Conservation (phyloP, 2,329 filamentous ascomycete species). For the Paracoccidioides lutzii region DNA sequence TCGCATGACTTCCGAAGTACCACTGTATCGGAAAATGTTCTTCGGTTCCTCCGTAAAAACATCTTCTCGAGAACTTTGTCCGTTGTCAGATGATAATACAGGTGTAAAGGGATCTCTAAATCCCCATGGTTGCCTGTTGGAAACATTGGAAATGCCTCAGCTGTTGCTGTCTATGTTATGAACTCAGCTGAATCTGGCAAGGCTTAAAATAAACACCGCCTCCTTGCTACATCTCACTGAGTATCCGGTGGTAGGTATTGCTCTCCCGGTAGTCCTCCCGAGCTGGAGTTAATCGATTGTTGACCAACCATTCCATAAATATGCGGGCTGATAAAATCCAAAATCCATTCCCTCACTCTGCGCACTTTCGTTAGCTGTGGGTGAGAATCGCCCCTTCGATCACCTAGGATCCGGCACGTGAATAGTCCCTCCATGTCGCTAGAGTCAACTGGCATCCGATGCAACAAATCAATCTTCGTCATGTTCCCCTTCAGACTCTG, state of each 20-base stretch:
- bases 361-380: slow-evolving; percentile 51
- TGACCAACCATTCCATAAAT: slow-evolving; percentile 6
- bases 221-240: slow-evolving; percentile 12
- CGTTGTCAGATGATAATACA: too few relatives aligned
- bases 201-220: too few relatives aligned
- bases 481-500: slow-evolving; percentile 62
- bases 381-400: slow-evolving; percentile 21
- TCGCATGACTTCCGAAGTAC: too few relatives aligned
- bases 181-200: too few relatives aligned
- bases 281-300: neutral
- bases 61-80: too few relatives aligned
- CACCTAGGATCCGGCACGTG: slow-evolving; percentile 35
- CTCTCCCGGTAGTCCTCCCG: neutral
- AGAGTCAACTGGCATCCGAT: slow-evolving; percentile 41
- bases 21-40: too few relatives aligned
- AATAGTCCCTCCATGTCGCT: slow-evolving; percentile 47
- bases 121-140: neutral
- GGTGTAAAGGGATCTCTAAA: too few relatives aligned
- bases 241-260: slow-evolving; percentile 29
- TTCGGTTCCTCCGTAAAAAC: too few relatives aligned
- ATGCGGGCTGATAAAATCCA: slow-evolving; percentile 48
- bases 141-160: neutral
- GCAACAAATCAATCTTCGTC: slow-evolving; percentile 57
- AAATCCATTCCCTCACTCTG: slow-evolving; percentile 62
- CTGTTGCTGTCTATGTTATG: too few relatives aligned